Base-by-base conservation (phyloP, 352 stramenopile species). In the Pythium biforme region DNA sequence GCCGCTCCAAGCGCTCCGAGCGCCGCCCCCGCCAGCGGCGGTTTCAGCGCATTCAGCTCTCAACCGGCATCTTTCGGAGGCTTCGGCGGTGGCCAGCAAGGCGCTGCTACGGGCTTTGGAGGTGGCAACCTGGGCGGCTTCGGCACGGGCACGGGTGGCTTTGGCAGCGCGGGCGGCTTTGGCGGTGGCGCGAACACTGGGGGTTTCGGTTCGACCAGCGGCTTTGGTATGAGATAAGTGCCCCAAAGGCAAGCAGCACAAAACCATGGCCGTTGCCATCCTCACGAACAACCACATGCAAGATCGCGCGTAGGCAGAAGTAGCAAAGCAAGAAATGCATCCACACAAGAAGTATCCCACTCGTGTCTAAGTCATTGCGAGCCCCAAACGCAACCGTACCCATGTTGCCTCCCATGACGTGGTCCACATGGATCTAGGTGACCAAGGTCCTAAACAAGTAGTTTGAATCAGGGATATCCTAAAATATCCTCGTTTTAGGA, bases 31-130 rank as follows among this genome's bases (percentile, higher is more conserved):
- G 48, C 55, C 58, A 69, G 73, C 10, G 75, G 72, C 48, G 68
- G 76, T 26, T 82, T 82, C 45, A 69, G 72, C 53, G 59, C 60
- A 8, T 73, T 66, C 52, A 66, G 56, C 46, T 57, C 57, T 4
- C 57, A 66, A n/a, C 52, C 47, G 8, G 58, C 64, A 9, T 64
- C 56, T 12, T 70, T 70, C 52, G 64, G 64, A 7, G 41, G 43
- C 34, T 70, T 70, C 29, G 46, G 61, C 33, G 61, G 41, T 17
- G 51, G 50, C 17, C 62, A 64, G 25, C 26, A 31, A 19, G 33
- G 50, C 23, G 55, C 50, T 27, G 23, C 51, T 12, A 22, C 51
- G 3, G 51, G 41, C 17, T 55, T 47, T 55, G 60, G 70, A 19
- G 59, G 65, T 57, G 55, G 62, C 7, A 45, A 37, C 39, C 45